phyloP scores from a whole-genome alignment of 2,329 filamentous ascomycete species.

The Bimuria novae-zelandiae region DNA sequence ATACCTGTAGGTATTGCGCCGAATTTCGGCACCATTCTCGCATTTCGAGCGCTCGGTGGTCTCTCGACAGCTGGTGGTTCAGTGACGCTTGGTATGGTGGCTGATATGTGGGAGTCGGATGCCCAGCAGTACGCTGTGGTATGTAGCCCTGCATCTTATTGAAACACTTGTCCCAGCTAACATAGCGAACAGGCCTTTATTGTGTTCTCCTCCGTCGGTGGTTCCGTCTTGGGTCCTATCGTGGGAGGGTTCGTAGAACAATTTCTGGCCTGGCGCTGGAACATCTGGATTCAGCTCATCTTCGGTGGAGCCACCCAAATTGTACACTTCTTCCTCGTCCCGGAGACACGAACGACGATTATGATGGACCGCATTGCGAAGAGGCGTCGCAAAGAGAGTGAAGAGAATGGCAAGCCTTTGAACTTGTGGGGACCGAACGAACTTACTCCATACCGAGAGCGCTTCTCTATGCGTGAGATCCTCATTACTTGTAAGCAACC shows the following conservation, averaged over 20 bases:
- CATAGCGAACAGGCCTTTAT: conserved; percentile 46
- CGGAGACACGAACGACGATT: conserved; percentile 76
- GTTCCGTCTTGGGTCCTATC: conserved; percentile 76
- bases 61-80: conserved; percentile 64
- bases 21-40: conserved; percentile 72
- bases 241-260: conserved; percentile 77
- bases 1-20: conserved; percentile 67
- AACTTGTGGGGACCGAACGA: conserved; percentile 79
- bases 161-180: too few relatives aligned
- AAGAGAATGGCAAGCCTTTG: conserved; percentile 60
- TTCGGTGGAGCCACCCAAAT: conserved; percentile 73
- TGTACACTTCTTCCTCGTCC: conserved; percentile 70
- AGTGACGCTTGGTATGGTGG: conserved; percentile 67
- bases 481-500: conserved; percentile 48
- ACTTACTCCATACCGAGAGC: conserved; percentile 51
- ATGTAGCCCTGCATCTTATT: too few relatives aligned
- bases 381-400: conserved; percentile 67
- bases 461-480: conserved; percentile 47
- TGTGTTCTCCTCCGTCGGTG: conserved; percentile 79
- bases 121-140: conserved; percentile 71
- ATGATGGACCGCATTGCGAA: conserved; percentile 81
- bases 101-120: conserved; percentile 64
- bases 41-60: conserved; percentile 56
- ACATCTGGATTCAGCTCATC: conserved; percentile 85
- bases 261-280: conserved; percentile 74